Percentiles rank a stretch among this genome's conserved stretches.
Conservation (phyloP, 345 rosid species). For the Salix dunnii region DNA sequence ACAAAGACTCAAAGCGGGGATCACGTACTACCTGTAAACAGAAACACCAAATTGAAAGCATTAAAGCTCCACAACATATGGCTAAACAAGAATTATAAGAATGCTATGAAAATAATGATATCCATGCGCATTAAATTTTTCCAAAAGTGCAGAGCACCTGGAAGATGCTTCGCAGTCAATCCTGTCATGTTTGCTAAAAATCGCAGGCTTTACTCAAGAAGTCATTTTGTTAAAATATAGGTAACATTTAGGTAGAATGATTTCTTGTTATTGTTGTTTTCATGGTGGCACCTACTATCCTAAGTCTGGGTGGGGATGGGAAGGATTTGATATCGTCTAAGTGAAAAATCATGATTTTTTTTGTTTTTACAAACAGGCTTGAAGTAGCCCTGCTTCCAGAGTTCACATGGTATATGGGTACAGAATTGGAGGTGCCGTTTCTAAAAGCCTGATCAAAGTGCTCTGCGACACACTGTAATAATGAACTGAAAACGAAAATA, state of each 20-base stretch:
- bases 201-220: slow-evolving; percentile 90
- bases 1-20: slow-evolving; percentile 72
- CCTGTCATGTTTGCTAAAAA: slow-evolving; percentile 95
- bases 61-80: not conserved
- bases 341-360: not conserved
- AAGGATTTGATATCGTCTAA: not conserved
- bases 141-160: slow-evolving; percentile 54
- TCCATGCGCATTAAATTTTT: not conserved
- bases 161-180: slow-evolving; percentile 93
- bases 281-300: not conserved
- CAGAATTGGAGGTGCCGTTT: slow-evolving; percentile 63
- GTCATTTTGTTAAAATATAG: slow-evolving; percentile 95
- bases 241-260: slow-evolving; percentile 15
- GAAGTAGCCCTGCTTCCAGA: slow-evolving; percentile 91
- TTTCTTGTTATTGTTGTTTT: not conserved
- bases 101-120: not conserved
- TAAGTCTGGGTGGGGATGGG: not conserved
- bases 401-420: slow-evolving; percentile 88
- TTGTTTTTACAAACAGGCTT: slow-evolving; percentile 43
- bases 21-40: slow-evolving; percentile 55
- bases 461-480: not conserved
- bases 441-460: slow-evolving; percentile 4
- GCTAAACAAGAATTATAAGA: not conserved
- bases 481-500: not conserved
- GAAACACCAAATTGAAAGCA: not conserved